Conservation (phyloP, 78 protist genomes). For the Ministeria vibrans region DNA sequence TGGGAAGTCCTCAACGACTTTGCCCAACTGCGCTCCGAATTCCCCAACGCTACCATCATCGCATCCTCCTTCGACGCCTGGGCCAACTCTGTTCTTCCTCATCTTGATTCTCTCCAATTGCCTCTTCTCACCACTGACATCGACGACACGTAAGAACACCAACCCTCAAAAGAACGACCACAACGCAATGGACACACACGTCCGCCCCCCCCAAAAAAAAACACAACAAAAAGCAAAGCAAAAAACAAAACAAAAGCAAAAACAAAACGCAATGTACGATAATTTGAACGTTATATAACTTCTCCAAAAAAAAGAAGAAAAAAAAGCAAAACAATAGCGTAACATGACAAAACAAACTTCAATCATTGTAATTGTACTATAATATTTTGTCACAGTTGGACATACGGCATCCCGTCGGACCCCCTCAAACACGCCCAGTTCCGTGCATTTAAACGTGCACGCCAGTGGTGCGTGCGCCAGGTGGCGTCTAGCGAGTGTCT, state of each 20-base stretch:
- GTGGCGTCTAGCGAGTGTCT: no score
- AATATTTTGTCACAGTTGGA: no score
- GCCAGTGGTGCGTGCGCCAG: background rate
- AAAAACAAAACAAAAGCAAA: no score
- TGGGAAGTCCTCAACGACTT: background rate
- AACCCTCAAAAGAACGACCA: background rate
- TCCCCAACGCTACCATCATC: background rate
- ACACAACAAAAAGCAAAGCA: no score
- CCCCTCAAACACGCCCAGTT: background rate
- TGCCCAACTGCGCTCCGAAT: background rate
- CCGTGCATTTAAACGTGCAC: background rate
- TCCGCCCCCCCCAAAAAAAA: background rate
- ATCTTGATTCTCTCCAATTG: background rate
- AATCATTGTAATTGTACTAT: no score
- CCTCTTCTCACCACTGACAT: background rate
- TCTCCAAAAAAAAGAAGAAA: no score
- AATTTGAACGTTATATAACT: no score
- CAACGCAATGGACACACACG: background rate
- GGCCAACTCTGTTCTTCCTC: background rate
- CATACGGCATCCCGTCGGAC: background rate
- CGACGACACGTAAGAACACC: slow-evolving; percentile 14
- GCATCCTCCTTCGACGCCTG: background rate
- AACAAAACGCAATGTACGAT: background rate
- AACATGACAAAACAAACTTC: no score
- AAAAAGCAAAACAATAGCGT: no score